A percentile compares a stretch with the other conserved stretches of the same genome.
These are phyloP conservation scores for Strigomonas oncopelti DNA, from an alignment of 208 protist genomes.

Conservation along the genomic window DNA sequence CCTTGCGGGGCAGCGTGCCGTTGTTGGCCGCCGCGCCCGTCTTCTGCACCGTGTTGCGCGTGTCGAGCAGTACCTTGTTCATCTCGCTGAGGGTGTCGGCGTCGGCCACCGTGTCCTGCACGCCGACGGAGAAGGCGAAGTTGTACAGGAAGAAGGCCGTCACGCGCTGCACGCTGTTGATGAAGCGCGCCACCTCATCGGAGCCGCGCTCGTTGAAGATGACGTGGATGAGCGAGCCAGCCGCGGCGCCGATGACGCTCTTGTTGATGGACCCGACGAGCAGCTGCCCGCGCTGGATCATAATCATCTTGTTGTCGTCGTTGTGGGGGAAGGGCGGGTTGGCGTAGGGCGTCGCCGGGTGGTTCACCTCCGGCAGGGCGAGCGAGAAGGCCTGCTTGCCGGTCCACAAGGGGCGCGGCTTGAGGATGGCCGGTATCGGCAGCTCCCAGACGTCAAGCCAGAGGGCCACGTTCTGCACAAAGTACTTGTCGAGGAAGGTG, in stretches of 20 bases:
- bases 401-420: constrained; percentile 97
- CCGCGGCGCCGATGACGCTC: constrained; percentile 80
- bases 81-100: constrained; percentile 89
- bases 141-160: constrained; percentile 97
- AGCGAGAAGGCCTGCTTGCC: constrained; percentile 99
- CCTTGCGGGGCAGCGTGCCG: constrained; percentile 91
- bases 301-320: constrained; percentile 53
- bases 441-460: constrained; percentile 95
- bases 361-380: constrained; percentile 95
- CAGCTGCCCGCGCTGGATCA: constrained; percentile 93
- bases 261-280: constrained; percentile 90
- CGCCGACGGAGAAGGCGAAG: constrained; percentile 96
- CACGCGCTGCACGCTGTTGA: constrained; percentile 94
- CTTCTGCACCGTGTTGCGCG: constrained; percentile 86
- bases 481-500: constrained; percentile 95
- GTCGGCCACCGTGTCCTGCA: constrained; percentile 98
- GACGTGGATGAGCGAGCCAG: constrained; percentile 95
- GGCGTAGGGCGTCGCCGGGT: constrained; percentile 52
- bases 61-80: constrained; percentile 85
- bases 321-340: constrained; percentile 78
- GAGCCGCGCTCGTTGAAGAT: constrained; percentile 97
- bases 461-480: constrained; percentile 98
- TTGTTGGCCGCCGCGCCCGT: constrained; percentile 91
- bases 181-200: constrained; percentile 88
- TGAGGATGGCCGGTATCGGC: constrained; percentile 97